A percentile compares a stretch with the other conserved stretches of the same genome.
phyloP scores from a whole-genome alignment of 1,284 basidiomycete genomes.

The Tilletiaria anomala region DNA sequence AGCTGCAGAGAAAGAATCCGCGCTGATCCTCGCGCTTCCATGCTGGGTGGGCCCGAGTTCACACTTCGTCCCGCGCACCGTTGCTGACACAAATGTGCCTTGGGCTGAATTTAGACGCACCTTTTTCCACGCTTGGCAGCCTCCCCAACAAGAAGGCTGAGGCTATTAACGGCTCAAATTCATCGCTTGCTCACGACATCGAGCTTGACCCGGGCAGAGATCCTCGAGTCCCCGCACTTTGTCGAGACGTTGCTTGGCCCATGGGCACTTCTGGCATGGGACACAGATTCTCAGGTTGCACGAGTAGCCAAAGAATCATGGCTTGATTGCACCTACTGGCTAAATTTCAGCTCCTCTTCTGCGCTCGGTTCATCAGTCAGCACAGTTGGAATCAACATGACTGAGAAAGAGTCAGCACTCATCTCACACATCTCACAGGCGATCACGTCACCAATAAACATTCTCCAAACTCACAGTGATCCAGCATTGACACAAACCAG shows the following conservation, averaged over 20 bases:
- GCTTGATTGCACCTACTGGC: constrained; percentile 42
- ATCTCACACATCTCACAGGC: no score
- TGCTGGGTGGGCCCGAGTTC: constrained; percentile 57
- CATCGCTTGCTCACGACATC: constrained; percentile 53
- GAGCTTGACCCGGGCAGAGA: constrained; percentile 47
- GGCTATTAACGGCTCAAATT: constrained; percentile 54
- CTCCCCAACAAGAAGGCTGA: constrained; percentile 64
- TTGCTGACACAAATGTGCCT: not conserved
- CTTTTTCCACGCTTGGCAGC: constrained; percentile 67
- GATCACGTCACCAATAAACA: no score
- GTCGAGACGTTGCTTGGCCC: constrained; percentile 59
- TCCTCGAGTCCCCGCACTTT: constrained; percentile 53
- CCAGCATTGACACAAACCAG: no score
- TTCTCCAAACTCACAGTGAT: no score
- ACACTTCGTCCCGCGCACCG: not conserved
- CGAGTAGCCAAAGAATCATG: constrained; percentile 48
- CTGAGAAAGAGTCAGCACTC: no score
- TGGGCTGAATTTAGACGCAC: constrained; percentile 51
- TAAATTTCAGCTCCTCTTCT: no score
- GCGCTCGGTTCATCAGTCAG: no score
- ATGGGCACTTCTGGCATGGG: constrained; percentile 61
- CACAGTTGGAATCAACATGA: no score
- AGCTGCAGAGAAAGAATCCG: constrained; percentile 36
- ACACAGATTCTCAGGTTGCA: constrained; percentile 55
- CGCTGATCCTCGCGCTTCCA: constrained; percentile 55